These are phyloP conservation scores for Naganishia friedmannii DNA, from an alignment of 768 basidiomycete genomes.

Conservation along the genomic window DNA sequence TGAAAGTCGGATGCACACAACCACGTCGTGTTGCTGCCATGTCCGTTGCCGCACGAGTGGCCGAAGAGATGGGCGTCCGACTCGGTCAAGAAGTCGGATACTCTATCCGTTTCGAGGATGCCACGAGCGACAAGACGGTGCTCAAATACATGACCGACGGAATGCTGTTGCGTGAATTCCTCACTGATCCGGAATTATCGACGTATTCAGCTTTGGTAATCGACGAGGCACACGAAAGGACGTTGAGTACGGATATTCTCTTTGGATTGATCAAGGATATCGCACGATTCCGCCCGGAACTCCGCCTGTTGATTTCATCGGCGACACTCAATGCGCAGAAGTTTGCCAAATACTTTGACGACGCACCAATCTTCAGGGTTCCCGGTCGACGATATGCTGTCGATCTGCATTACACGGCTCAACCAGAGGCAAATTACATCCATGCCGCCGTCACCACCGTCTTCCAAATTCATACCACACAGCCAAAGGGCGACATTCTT, in stretches of 20 bases:
- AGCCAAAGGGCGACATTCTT: slow-evolving; percentile 93
- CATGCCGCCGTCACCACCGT: slow-evolving; percentile 98
- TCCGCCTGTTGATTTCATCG: slow-evolving; percentile 80
- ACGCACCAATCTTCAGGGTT: slow-evolving; percentile 90
- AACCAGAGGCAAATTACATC: slow-evolving; percentile 97
- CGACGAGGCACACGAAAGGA: slow-evolving; percentile 97
- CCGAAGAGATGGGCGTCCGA: slow-evolving; percentile 96
- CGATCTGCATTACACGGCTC: slow-evolving; percentile 97
- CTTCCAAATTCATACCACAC: slow-evolving; percentile 98
- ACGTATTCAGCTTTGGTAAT: slow-evolving; percentile 94
- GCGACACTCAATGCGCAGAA: slow-evolving; percentile 98
- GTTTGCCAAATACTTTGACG: slow-evolving; percentile 95
- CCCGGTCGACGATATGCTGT: slow-evolving; percentile 97
- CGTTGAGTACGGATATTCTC: slow-evolving; percentile 94
- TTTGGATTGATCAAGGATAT: slow-evolving; percentile 99
- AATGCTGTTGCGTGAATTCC: slow-evolving; percentile 92
- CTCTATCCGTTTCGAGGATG: slow-evolving; percentile 98
- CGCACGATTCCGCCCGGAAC: slow-evolving; percentile 89
- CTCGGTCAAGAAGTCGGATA: slow-evolving; percentile 99
- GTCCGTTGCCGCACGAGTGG: slow-evolving; percentile 98
- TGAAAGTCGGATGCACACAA: slow-evolving; percentile 93
- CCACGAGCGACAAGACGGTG: slow-evolving; percentile 97
- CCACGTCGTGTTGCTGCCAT: slow-evolving; percentile 98
- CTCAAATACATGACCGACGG: slow-evolving; percentile 99
- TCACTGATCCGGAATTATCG: slow-evolving; percentile 94